phyloP scores from a whole-genome alignment of 106 monocot species.

The Dendrobium huoshanense region DNA sequence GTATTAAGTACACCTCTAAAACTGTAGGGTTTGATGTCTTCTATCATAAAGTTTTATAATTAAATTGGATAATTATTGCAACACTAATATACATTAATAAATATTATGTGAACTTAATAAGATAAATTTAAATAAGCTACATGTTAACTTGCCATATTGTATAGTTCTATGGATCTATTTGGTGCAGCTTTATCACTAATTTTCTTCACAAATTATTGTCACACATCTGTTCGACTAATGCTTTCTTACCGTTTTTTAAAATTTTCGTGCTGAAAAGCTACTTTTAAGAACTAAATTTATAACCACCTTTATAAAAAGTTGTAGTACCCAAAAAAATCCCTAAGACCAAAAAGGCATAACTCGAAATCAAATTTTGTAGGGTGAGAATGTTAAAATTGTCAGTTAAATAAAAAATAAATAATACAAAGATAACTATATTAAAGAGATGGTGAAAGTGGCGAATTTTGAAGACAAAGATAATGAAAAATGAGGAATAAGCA shows the following conservation, averaged over 20 bases:
- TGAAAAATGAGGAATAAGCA: conserved; percentile 2
- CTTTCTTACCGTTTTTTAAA: too few relatives aligned
- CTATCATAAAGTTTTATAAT: not conserved
- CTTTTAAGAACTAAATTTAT: too few relatives aligned
- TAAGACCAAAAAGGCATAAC: too few relatives aligned
- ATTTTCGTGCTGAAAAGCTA: too few relatives aligned
- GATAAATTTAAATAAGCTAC: not conserved
- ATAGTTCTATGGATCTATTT: not conserved
- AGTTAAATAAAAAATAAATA: not conserved
- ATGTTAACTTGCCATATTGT: not conserved
- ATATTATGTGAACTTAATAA: not conserved
- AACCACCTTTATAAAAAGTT: too few relatives aligned
- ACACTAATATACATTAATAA: not conserved
- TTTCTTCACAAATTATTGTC: too few relatives aligned
- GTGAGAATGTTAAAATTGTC: not conserved
- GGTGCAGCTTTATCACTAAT: too few relatives aligned
- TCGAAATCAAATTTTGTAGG: not conserved
- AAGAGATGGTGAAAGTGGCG: not conserved
- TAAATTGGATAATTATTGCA: not conserved
- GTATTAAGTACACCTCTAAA: not conserved
- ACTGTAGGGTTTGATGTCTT: not conserved
- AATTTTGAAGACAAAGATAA: not conserved
- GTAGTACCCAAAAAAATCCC: too few relatives aligned
- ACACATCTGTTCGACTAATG: too few relatives aligned
- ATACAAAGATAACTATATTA: not conserved